These are phyloP conservation scores for Hura crepitans DNA, from an alignment of 441 rosid species.

Conservation along the genomic window DNA sequence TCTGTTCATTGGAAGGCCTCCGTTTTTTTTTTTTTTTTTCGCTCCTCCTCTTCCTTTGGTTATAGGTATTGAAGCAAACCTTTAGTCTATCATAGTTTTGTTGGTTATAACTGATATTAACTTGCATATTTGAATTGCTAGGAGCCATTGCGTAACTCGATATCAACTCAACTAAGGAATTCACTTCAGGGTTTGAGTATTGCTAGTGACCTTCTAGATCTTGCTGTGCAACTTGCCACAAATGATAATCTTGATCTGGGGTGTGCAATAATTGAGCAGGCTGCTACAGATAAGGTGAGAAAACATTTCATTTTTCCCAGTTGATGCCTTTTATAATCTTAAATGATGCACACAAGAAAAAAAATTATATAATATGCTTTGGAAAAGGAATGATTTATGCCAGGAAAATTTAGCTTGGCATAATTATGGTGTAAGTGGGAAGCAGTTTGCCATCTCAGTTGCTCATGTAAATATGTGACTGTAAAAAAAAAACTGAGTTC, in stretches of 20 bases:
- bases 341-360: not conserved
- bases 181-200: conserved; percentile 65
- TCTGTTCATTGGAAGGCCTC: conserved; percentile 16
- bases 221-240: conserved; percentile 91
- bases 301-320: not conserved
- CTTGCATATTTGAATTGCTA: conserved; percentile 30
- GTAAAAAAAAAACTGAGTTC: not conserved
- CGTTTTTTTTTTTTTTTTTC: not conserved
- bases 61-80: not conserved
- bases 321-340: not conserved
- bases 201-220: conserved; percentile 69
- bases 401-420: not conserved
- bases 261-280: conserved; percentile 96
- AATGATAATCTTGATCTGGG: conserved; percentile 99
- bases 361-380: too few relatives aligned
- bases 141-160: conserved; percentile 93
- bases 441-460: not conserved
- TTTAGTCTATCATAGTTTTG: conserved; percentile 13
- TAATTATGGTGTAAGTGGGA: not conserved
- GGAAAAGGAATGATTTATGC: not conserved
- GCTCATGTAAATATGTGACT: not conserved
- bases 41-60: too few relatives aligned
- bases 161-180: conserved; percentile 82
- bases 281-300: conserved; percentile 98
- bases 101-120: conserved; percentile 2